Conservation (phyloP, 192 early-diverging fungal species). For the Linnemannia schmuckeri region DNA sequence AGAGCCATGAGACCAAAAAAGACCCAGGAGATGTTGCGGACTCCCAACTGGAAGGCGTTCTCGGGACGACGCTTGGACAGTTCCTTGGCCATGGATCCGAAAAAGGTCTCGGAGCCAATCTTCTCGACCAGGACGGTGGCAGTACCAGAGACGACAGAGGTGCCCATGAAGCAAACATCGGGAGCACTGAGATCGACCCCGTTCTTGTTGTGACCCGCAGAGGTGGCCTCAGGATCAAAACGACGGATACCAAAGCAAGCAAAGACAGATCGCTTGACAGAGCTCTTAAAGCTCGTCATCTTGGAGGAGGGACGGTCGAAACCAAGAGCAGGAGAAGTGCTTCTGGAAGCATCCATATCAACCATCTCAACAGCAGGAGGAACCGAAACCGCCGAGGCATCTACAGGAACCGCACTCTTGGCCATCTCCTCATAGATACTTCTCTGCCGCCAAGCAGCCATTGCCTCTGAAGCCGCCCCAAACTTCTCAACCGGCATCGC, state of each 20-base stretch:
- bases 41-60: constrained; percentile 62
- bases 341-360: not conserved
- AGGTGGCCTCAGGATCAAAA: constrained; percentile 21
- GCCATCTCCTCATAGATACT: constrained; percentile 30
- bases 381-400: constrained; percentile 16
- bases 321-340: not conserved
- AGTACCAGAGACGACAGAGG: constrained; percentile 62
- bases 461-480: constrained; percentile 18
- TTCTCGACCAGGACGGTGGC: constrained; percentile 61
- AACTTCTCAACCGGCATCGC: constrained; percentile 64
- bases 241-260: constrained; percentile 41
- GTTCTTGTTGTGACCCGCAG: not conserved
- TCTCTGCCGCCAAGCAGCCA: constrained; percentile 12
- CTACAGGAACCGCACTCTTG: constrained; percentile 2
- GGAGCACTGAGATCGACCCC: constrained; percentile 44
- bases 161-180: constrained; percentile 60
- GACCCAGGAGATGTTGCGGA: constrained; percentile 61
- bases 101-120: constrained; percentile 61
- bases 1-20: constrained; percentile 58
- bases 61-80: constrained; percentile 34
- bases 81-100: constrained; percentile 59
- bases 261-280: constrained; percentile 17
- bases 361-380: not conserved
- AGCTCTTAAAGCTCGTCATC: constrained; percentile 9
- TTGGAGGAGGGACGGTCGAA: not conserved